Conservation (phyloP, 148 eudicot species). For the Vaccinium myrtillus region DNA sequence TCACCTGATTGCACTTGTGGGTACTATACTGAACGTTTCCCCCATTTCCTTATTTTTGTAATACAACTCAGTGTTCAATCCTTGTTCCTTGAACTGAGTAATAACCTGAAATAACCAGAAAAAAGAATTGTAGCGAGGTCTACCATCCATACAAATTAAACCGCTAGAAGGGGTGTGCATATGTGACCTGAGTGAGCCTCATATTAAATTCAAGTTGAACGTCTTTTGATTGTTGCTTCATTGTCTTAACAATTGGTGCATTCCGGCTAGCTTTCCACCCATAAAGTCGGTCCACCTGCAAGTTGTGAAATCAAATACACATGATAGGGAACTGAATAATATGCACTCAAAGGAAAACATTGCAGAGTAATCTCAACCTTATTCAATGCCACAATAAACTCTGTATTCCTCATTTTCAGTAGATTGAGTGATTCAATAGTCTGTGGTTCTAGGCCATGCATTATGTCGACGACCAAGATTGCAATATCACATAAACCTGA, state of each 20-base stretch:
- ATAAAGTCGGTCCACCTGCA: constrained; percentile 84
- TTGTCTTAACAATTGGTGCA: constrained; percentile 71
- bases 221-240: constrained; percentile 82
- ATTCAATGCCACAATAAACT: constrained; percentile 87
- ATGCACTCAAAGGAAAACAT: constrained; percentile 4
- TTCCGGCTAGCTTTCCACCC: constrained; percentile 82
- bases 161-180: constrained; percentile 11
- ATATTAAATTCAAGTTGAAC: constrained; percentile 70
- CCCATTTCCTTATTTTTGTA: constrained; percentile 95
- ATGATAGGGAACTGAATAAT: constrained; percentile 4
- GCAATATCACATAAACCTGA: constrained; percentile 98
- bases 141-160: background rate
- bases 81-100: constrained; percentile 87
- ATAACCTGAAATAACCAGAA: constrained; percentile 47
- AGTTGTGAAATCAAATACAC: constrained; percentile 12
- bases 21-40: constrained; percentile 87
- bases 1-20: constrained; percentile 94
- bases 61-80: constrained; percentile 84
- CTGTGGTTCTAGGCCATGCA: constrained; percentile 94
- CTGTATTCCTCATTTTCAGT: constrained; percentile 82
- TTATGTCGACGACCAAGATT: constrained; percentile 88
- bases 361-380: constrained; percentile 48
- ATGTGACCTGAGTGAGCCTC: constrained; percentile 61
- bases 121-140: background rate
- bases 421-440: constrained; percentile 92